phyloP scores from a whole-genome alignment of 2,329 filamentous ascomycete species.

The Microthyrium microscopicum region DNA sequence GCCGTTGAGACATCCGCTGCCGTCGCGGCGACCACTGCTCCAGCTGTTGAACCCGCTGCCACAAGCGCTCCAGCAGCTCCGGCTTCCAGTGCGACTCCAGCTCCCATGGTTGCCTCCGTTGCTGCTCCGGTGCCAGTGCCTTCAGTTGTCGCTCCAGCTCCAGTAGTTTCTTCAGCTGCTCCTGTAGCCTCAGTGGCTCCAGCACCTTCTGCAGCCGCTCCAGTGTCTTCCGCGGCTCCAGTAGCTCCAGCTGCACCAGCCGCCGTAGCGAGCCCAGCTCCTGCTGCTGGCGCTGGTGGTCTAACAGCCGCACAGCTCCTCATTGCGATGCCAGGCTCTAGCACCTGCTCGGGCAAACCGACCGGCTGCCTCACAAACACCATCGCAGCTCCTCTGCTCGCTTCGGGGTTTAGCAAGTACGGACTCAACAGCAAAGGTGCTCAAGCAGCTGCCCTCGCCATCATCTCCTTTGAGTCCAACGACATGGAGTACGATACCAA shows the following conservation, averaged over 20 bases:
- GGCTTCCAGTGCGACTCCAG: too few relatives aligned
- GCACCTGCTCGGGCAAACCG: conserved; percentile 12
- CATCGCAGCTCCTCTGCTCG: conserved; percentile 42
- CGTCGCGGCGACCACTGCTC: too few relatives aligned
- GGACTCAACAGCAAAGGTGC: conserved; percentile 36
- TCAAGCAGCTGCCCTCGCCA: conserved; percentile 51
- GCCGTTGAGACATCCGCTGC: too few relatives aligned
- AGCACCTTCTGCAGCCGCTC: neutral
- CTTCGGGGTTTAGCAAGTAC: conserved; percentile 40
- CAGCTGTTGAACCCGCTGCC: too few relatives aligned
- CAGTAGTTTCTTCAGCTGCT: neutral
- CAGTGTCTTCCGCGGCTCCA: neutral
- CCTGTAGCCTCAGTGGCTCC: neutral
- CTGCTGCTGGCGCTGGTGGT: neutral
- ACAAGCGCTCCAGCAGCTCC: too few relatives aligned
- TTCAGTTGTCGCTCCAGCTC: neutral
- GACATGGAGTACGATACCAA: conserved; percentile 55
- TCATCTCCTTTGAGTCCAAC: conserved; percentile 55
- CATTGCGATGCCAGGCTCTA: conserved; percentile 2
- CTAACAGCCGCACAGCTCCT: conserved; percentile 5
- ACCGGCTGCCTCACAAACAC: conserved; percentile 50
- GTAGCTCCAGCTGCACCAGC: neutral
- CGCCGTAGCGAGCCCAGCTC: neutral
- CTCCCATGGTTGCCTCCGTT: too few relatives aligned
- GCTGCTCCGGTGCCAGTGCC: too few relatives aligned